Percentiles rank a stretch among this genome's conserved stretches.
Conservation (phyloP, 169 alveolate genomes). For the Plasmodium fragile region DNA sequence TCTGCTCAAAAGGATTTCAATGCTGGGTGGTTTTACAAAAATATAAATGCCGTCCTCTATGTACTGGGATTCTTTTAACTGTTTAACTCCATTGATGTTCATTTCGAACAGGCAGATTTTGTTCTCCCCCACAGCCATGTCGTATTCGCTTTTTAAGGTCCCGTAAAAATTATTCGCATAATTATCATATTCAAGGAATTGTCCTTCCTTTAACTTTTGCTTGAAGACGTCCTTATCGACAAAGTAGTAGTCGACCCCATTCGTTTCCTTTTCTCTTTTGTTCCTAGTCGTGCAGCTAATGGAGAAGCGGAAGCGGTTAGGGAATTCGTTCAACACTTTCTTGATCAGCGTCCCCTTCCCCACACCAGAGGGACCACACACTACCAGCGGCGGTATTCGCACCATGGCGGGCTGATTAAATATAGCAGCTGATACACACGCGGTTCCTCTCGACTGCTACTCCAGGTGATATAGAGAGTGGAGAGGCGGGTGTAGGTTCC, state of each 20-base stretch:
- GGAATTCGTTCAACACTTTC: constrained; percentile 80
- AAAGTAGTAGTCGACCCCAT: constrained; percentile 90
- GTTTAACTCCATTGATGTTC: constrained; percentile 91
- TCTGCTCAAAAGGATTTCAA: constrained; percentile 85
- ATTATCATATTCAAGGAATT: constrained; percentile 87
- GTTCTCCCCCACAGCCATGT: constrained; percentile 79
- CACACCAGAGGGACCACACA: constrained; percentile 95
- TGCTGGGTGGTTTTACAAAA: constrained; percentile 86
- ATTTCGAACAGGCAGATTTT: constrained; percentile 91
- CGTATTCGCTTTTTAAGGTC: constrained; percentile 84
- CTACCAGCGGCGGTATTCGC: constrained; percentile 82
- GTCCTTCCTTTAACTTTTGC: constrained; percentile 82
- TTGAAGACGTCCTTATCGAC: constrained; percentile 87
- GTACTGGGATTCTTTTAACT: constrained; percentile 76
- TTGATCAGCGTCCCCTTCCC: constrained; percentile 92
- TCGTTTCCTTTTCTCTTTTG: constrained; percentile 87
- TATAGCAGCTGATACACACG: background rate
- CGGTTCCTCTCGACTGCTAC: background rate
- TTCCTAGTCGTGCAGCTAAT: constrained; percentile 91
- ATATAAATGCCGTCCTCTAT: constrained; percentile 79
- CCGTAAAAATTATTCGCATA: constrained; percentile 92
- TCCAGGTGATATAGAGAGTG: background rate
- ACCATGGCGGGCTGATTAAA: background rate
- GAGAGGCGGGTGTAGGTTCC: background rate
- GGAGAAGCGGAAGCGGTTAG: constrained; percentile 84